Evolutionary conservation across 2,329 filamentous ascomycete species (phyloP).

Genomic region (Hymenoscyphus infarciens): DNA sequence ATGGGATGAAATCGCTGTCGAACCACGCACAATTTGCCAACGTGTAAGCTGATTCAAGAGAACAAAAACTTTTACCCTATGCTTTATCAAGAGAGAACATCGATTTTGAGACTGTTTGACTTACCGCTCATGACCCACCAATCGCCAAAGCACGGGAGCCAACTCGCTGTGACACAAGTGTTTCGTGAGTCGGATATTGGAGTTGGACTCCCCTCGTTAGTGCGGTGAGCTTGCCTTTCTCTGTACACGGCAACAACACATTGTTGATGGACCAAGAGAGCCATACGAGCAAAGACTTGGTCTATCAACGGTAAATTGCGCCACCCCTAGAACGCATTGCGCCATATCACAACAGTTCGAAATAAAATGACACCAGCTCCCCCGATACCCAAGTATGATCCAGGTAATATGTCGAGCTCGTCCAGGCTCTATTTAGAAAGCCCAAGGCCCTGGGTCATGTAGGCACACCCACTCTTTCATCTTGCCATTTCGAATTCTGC

Average conservation of each 20-base stretch:
- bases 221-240: background rate
- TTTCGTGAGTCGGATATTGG: slow-evolving; percentile 1
- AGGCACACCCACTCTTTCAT: background rate
- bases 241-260: background rate
- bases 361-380: slow-evolving; percentile 24
- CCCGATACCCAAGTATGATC: slow-evolving; percentile 6
- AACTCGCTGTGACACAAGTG: background rate
- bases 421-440: background rate
- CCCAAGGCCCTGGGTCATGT: slow-evolving; percentile 7
- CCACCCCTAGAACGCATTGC: slow-evolving; percentile 18
- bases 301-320: slow-evolving; percentile 13
- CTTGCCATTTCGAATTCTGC: background rate
- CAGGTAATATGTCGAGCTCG: slow-evolving; percentile 5
- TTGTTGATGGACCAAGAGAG: background rate
- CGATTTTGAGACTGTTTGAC: background rate
- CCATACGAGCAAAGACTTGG: background rate
- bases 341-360: slow-evolving; percentile 20
- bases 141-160: background rate
- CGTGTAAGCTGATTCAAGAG: background rate
- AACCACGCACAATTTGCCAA: background rate
- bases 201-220: background rate
- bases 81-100: background rate
- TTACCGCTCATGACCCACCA: background rate
- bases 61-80: background rate
- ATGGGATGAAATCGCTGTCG: background rate